These are phyloP conservation scores for Volutella citrinella DNA, from an alignment of 2,329 filamentous ascomycete species.

Conservation along the genomic window DNA sequence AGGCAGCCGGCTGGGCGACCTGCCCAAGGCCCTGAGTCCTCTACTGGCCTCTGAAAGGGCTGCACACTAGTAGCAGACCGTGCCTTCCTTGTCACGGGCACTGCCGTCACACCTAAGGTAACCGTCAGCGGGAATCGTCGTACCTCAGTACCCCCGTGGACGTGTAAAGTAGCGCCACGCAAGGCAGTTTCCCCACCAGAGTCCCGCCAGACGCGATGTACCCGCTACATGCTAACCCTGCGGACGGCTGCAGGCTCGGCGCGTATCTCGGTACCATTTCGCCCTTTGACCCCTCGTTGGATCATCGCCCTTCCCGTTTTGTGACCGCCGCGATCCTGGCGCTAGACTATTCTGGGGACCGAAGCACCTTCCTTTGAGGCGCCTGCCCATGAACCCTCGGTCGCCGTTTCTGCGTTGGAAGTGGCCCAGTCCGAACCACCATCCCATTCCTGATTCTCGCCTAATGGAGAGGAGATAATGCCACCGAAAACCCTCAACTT, in stretches of 20 bases:
- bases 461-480: constrained; percentile 15
- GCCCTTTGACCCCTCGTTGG: constrained; percentile 7
- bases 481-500: constrained; percentile 9
- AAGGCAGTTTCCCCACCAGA: too few relatives aligned
- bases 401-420: constrained; percentile 20
- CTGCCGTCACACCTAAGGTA: too few relatives aligned
- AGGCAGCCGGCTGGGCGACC: too few relatives aligned
- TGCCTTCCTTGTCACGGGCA: too few relatives aligned
- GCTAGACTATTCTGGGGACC: constrained; percentile 35
- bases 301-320: constrained; percentile 19
- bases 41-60: too few relatives aligned
- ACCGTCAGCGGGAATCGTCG: too few relatives aligned
- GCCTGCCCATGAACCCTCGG: constrained; percentile 13
- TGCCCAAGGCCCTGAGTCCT: too few relatives aligned
- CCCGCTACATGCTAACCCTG: too few relatives aligned
- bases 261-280: constrained; percentile 13
- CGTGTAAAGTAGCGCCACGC: too few relatives aligned
- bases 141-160: too few relatives aligned
- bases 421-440: constrained; percentile 16
- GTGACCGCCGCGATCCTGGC: constrained; percentile 15
- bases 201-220: too few relatives aligned
- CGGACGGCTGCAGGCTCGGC: constrained; percentile 10
- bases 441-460: constrained; percentile 9
- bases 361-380: constrained; percentile 24
- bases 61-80: too few relatives aligned